Evolutionary conservation across 2,329 filamentous ascomycete species (phyloP).

Genomic region (Decorospora gaudefroyi): DNA sequence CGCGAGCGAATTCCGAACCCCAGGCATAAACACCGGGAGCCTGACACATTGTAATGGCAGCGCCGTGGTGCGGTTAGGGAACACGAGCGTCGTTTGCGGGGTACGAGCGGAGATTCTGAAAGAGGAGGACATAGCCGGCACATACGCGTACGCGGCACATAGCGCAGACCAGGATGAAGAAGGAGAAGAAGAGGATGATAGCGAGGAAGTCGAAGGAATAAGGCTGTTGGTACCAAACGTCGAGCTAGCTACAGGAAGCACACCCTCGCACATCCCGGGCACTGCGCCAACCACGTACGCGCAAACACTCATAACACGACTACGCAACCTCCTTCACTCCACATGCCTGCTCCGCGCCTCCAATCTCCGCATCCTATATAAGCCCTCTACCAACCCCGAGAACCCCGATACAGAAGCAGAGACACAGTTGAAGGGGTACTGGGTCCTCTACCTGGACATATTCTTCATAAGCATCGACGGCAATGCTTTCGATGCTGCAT

Average conservation of each 20-base stretch:
- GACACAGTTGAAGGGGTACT: conserved; percentile 77
- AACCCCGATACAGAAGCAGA: conserved; percentile 55
- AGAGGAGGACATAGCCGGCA: conserved; percentile 73
- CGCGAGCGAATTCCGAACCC: conserved; percentile 68
- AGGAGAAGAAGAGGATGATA: conserved; percentile 25
- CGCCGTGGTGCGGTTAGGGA: conserved; percentile 82
- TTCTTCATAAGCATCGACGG: conserved; percentile 92
- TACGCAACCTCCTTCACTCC: conserved; percentile 75
- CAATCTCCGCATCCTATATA: conserved; percentile 75
- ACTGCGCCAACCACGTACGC: conserved; percentile 78
- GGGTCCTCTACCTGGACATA: conserved; percentile 94
- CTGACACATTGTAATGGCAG: conserved; percentile 89
- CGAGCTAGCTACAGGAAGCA: conserved; percentile 87
- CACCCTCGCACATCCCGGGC: conserved; percentile 82
- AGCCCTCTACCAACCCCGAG: conserved; percentile 51
- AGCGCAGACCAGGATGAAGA: conserved; percentile 23
- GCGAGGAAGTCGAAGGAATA: conserved; percentile 53
- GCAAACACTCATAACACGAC: conserved; percentile 80
- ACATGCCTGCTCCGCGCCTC: conserved; percentile 67
- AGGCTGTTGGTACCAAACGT: conserved; percentile 90
- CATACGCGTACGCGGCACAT: conserved; percentile 42
- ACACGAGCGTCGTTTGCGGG: conserved; percentile 93
- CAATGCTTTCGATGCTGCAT: conserved; percentile 88
- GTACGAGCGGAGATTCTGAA: conserved; percentile 83
- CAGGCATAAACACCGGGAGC: conserved; percentile 80